Conservation (phyloP, 2,329 filamentous ascomycete genomes). For the Lasiodiplodia citricola region DNA sequence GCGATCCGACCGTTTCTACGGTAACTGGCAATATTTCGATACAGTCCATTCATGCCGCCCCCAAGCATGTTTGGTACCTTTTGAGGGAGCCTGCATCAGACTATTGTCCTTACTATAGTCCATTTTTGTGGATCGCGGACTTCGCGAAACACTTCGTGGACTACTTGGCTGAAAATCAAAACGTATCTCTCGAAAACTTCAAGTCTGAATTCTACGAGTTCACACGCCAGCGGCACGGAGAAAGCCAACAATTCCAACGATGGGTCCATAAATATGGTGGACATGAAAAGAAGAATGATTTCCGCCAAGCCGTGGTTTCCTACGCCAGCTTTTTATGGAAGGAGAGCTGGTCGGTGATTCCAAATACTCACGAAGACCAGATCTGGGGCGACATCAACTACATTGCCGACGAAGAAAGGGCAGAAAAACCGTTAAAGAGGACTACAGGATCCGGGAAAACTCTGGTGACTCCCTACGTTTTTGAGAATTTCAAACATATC, state of each 20-base stretch:
- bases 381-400: constrained; percentile 59
- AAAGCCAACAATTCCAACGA: constrained; percentile 48
- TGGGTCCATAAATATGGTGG: constrained; percentile 60
- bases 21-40: constrained; percentile 67
- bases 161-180: constrained; percentile 54
- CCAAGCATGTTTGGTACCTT: constrained; percentile 65
- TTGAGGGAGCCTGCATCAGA: constrained; percentile 61
- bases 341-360: constrained; percentile 62
- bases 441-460: constrained; percentile 50
- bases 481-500: constrained; percentile 67
- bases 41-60: constrained; percentile 47
- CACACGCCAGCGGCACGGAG: constrained; percentile 55
- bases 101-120: constrained; percentile 66
- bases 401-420: neutral
- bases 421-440: constrained; percentile 17
- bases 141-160: constrained; percentile 75
- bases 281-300: constrained; percentile 57
- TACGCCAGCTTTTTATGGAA: constrained; percentile 69
- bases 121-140: constrained; percentile 74
- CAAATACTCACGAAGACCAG: constrained; percentile 33
- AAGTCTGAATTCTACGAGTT: constrained; percentile 62
- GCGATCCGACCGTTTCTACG: constrained; percentile 50
- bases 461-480: constrained; percentile 72
- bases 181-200: constrained; percentile 64
- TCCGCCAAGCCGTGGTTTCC: constrained; percentile 63